Base-by-base conservation (phyloP, 2,329 filamentous ascomycete species). In the Trichoderma simmonsii region DNA sequence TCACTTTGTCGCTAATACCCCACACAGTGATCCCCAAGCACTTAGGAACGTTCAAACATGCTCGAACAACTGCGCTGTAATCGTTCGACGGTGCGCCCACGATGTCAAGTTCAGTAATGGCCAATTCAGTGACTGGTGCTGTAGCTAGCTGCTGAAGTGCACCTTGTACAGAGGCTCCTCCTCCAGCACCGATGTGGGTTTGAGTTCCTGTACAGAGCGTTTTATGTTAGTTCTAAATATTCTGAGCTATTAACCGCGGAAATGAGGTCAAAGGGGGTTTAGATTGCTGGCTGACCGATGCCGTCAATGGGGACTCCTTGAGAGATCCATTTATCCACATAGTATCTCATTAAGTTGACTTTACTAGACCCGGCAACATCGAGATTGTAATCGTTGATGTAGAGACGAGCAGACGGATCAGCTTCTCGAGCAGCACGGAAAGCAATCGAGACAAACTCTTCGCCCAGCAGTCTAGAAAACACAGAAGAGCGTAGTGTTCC, bases 351-450 rank as follows among this genome's bases (percentile, higher is more conserved):
- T 9, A 57, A 26, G 24, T 67, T 67, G 8, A 67, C 64, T 28
- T 67, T 67, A 34, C 64, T 56, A 11, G 11, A 43, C 6, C 32
- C 34, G 3, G 64, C 21, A 12, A 34, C 24, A 21, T 67, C 64
- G 24, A 67, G 64, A n/a, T 67, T 59, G 51, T 67, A 67, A 39
- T 67, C 64, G 15, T 66, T 66, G 15, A 66, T 66, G 21, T 66
- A 66, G 7, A 66, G 64, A 14, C 64, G 64, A n/a, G n/a, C 8
- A 5, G 64, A 21, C 11, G 64, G 64, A 30, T 66, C 64, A 21
- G 64, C 64, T 4, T 57, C 64, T 28, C 64, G 30, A 39, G 64
- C 64, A 21, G 64, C 64, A 9, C 32, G 30, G 6, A 66, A 66
- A 3, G 64, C 64, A 66, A 66, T 66, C 4, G 64, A 66, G 4